Evolutionary conservation across 2,329 filamentous ascomycete genomes (phyloP).

Genomic region (Thielaviopsis punctulata): DNA sequence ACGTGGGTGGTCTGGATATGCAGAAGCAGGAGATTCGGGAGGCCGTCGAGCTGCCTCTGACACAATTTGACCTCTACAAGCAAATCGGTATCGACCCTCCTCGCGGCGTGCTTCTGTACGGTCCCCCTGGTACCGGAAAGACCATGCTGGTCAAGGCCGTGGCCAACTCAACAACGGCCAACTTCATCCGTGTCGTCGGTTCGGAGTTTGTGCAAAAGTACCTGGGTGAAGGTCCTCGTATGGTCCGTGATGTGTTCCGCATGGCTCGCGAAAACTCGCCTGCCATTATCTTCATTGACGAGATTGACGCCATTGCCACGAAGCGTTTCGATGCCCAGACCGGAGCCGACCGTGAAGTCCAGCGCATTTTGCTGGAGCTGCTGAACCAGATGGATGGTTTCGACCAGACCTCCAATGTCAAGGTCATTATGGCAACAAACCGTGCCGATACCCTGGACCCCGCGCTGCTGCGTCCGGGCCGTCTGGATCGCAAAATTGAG

Average conservation of each 20-base stretch:
- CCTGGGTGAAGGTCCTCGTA: conserved; percentile 87
- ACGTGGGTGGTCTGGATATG: conserved; percentile 96
- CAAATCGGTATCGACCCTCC: conserved; percentile 98
- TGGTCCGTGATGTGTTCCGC: conserved; percentile 97
- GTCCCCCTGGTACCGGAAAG: conserved; percentile 89
- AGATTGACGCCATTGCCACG: conserved; percentile 96
- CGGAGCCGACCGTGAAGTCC: conserved; percentile 91
- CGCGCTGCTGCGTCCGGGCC: conserved; percentile 80
- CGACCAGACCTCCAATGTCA: conserved; percentile 96
- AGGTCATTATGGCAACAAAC: conserved; percentile 99
- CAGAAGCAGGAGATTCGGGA: conserved; percentile 99
- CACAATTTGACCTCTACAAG: conserved; percentile 96
- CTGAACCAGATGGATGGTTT: conserved; percentile 99
- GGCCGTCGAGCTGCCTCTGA: conserved; percentile 89
- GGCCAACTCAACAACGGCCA: conserved; percentile 93
- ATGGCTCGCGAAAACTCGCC: conserved; percentile 98
- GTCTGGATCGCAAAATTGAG: conserved; percentile 95
- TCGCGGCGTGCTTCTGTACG: conserved; percentile 88
- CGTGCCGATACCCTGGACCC: conserved; percentile 93
- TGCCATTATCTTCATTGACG: conserved; percentile 98
- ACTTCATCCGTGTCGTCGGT: conserved; percentile 94
- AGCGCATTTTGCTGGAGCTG: conserved; percentile 91
- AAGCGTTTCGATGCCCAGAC: conserved; percentile 99
- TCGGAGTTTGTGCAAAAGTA: conserved; percentile 99
- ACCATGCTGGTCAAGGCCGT: conserved; percentile 98